Evolutionary conservation across 2,329 filamentous ascomycete genomes (phyloP), one percentile per base, ranked within the genome.

Genomic region (Penicillium verrucosum): DNA sequence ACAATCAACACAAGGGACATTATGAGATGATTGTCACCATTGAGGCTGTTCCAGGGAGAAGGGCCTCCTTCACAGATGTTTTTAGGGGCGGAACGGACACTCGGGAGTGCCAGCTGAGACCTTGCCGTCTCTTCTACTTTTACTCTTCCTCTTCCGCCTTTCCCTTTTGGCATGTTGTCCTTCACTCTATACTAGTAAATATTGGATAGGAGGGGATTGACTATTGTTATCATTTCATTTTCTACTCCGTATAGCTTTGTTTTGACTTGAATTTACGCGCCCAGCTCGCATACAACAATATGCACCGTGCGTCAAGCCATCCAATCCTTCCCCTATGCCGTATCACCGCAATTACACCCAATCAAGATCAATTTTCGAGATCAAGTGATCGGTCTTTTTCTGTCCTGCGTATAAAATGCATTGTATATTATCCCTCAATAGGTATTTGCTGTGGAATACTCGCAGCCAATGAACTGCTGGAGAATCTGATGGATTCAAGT

Each of bases 31-130:
- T 44, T 48, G 41, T 52, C 41, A 51, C 47, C 53, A 56, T 45
- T 46, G 54, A 52, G 54, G 38, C 44, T 54, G 38, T 36, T 38
- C 43, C 51, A 49, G 27, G 48, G 48, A 29, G 48, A 46, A 42
- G 16, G 32, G 25, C 16, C 36, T 46, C 54, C 49, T 46, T 38
- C 48, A 48, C 54, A 41, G 50, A 41, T 56, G 48, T 45, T 56
- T 56, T 56, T 56, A 56, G 54, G 54, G 54, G 54, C 41, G 54
- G 54, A 56, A 52, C 42, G 32, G 34, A 32, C 41, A 40, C 34
- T 53, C 51, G 32, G 51, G 34, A 47, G 29, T 37, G 46, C 23
- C 34, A 47, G 44, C 44, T 51, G 40, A 51, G 43, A 48, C 18
- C 34, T 53, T 32, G 10, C 51, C 36, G 34, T 32, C 34, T 51